These are phyloP conservation scores for Parastagonospora nodorum DNA, from an alignment of 2,329 filamentous ascomycete species.

Conservation along the genomic window DNA sequence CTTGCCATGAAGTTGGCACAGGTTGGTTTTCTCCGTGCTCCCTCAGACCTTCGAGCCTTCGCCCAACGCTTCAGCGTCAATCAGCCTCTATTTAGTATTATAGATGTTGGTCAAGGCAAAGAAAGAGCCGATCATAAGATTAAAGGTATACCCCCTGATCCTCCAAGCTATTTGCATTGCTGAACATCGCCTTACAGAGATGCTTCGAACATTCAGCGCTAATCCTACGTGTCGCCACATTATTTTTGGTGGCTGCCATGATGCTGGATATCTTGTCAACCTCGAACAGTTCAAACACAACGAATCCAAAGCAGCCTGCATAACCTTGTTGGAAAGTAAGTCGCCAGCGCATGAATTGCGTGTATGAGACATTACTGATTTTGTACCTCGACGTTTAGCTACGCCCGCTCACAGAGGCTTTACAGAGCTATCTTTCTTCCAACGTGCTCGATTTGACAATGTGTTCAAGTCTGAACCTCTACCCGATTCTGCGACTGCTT, in stretches of 20 bases:
- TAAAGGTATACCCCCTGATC: constrained; percentile 35
- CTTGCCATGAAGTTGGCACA: constrained; percentile 50
- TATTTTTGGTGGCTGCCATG: constrained; percentile 55
- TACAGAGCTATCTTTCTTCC: constrained; percentile 46
- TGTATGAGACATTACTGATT: too few species aligned
- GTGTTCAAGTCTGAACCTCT: constrained; percentile 51
- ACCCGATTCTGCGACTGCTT: constrained; percentile 32
- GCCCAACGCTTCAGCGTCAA: constrained; percentile 51
- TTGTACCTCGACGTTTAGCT: constrained; percentile 9
- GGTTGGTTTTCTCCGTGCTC: constrained; percentile 47
- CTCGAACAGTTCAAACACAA: constrained; percentile 54
- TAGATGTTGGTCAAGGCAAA: constrained; percentile 55
- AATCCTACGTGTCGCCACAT: constrained; percentile 55
- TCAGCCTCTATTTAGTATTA: constrained; percentile 53
- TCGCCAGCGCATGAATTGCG: too few species aligned
- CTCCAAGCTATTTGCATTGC: background rate
- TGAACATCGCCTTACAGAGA: constrained; percentile 39
- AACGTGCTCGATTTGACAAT: constrained; percentile 44
- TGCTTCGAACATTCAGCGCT: constrained; percentile 52
- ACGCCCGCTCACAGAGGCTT: constrained; percentile 50
- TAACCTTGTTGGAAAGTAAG: constrained; percentile 51
- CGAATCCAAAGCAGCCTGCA: constrained; percentile 39
- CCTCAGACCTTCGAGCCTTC: constrained; percentile 49
- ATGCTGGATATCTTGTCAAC: constrained; percentile 53
- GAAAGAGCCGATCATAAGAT: constrained; percentile 55